Percentiles rank a stretch among this genome's conserved stretches.
These are phyloP conservation scores for Suillus ampliporus DNA, from an alignment of 768 basidiomycete genomes.

Conservation along the genomic window DNA sequence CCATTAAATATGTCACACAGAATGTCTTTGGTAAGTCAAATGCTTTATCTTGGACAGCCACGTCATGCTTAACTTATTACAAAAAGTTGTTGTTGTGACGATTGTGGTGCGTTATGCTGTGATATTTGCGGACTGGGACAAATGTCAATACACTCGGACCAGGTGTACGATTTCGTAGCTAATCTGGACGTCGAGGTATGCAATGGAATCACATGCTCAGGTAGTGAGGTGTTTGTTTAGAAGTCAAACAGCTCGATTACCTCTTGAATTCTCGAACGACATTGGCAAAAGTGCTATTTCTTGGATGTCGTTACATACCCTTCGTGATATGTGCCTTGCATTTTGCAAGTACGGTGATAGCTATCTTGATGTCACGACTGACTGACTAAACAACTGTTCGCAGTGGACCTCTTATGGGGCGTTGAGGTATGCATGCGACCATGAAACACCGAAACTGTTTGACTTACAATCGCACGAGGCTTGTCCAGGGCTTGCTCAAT, in stretches of 20 bases:
- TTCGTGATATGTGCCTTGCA: background rate
- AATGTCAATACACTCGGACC: background rate
- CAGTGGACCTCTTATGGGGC: background rate
- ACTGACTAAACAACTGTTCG: background rate
- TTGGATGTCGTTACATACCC: constrained; percentile 3
- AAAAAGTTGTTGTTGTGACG: background rate
- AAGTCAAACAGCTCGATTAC: background rate
- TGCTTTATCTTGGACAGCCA: background rate
- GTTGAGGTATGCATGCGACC: background rate
- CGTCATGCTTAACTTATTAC: background rate
- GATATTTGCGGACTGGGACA: background rate
- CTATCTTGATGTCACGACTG: background rate
- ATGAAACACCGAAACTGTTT: background rate
- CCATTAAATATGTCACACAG: background rate
- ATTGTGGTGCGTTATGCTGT: background rate
- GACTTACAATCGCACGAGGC: background rate
- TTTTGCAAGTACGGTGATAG: background rate
- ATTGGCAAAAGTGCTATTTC: background rate
- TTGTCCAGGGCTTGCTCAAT: background rate
- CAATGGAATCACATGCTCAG: background rate
- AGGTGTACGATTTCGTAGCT: constrained; percentile 2
- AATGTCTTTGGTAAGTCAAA: background rate
- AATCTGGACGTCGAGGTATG: constrained; percentile 1
- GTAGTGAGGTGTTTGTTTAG: background rate
- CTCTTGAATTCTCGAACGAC: background rate